phyloP scores from a whole-genome alignment of 2,329 filamentous ascomycete species.

The Paradendryphiella salina region DNA sequence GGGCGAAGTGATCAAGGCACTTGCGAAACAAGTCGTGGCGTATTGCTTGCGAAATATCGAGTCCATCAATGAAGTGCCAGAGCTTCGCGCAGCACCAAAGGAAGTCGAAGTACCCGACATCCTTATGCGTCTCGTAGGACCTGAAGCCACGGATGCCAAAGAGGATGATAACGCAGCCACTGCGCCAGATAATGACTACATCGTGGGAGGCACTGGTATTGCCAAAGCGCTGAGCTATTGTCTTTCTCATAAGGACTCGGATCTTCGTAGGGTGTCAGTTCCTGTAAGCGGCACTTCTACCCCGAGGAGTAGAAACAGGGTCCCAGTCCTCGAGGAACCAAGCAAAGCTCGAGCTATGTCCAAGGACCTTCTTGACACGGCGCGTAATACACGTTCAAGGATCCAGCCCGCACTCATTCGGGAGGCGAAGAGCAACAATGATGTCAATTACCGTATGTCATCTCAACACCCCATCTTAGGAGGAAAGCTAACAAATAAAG shows the following conservation, averaged over 20 bases:
- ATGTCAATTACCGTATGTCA: slow-evolving; percentile 75
- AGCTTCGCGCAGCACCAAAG: slow-evolving; percentile 54
- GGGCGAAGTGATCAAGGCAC: slow-evolving; percentile 87
- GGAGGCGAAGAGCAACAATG: slow-evolving; percentile 70
- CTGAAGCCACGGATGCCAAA: slow-evolving; percentile 57
- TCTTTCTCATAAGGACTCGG: slow-evolving; percentile 75
- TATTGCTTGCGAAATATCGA: slow-evolving; percentile 94
- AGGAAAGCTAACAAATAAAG: slow-evolving; percentile 48
- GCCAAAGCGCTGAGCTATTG: slow-evolving; percentile 93
- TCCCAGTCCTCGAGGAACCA: slow-evolving; percentile 19
- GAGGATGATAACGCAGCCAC: slow-evolving; percentile 65
- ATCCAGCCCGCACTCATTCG: slow-evolving; percentile 81
- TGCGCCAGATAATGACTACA: slow-evolving; percentile 88
- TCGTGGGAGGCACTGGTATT: slow-evolving; percentile 92
- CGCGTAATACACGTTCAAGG: slow-evolving; percentile 81
- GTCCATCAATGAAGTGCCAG: slow-evolving; percentile 68
- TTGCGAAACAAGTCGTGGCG: slow-evolving; percentile 92
- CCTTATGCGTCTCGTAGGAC: slow-evolving; percentile 81
- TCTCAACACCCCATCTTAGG: background rate
- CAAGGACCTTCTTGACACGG: slow-evolving; percentile 82
- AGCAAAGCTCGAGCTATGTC: slow-evolving; percentile 72
- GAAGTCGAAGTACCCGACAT: slow-evolving; percentile 75
- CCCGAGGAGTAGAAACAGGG: slow-evolving; percentile 48
- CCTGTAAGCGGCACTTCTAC: slow-evolving; percentile 59
- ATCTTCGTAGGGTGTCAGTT: slow-evolving; percentile 48